Percentiles rank a stretch among this genome's conserved stretches.
Evolutionary conservation across 768 basidiomycete genomes (phyloP).

Genomic region (Mycena leptocephala): DNA sequence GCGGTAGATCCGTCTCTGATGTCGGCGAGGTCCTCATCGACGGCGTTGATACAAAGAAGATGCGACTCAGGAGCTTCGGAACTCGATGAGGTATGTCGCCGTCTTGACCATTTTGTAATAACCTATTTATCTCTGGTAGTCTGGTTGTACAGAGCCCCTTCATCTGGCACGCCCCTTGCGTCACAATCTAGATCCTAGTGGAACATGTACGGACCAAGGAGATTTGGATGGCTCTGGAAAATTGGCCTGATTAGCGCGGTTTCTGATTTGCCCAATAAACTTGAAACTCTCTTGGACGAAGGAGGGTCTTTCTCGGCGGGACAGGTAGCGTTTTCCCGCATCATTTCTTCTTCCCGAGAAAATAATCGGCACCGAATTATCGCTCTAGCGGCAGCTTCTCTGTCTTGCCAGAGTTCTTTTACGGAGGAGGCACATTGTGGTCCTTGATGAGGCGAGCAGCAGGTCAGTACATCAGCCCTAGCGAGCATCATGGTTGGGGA

Average conservation of each 20-base stretch:
- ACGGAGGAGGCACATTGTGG: not conserved
- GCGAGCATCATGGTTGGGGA: not conserved
- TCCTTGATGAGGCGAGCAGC: conserved; percentile 16
- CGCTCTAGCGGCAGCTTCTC: conserved; percentile 7
- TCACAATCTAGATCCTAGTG: conserved; percentile 7
- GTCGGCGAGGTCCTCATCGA: conserved; percentile 12
- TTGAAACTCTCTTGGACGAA: conserved; percentile 23
- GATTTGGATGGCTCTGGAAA: conserved; percentile 26
- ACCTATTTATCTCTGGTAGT: no score
- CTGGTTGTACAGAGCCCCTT: conserved; percentile 28
- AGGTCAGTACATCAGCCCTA: not conserved
- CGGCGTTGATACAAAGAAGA: conserved; percentile 17
- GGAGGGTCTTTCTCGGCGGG: conserved; percentile 9
- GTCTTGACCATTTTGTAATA: no score
- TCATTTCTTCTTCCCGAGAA: no score
- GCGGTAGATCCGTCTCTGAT: conserved; percentile 24
- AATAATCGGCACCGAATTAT: no score
- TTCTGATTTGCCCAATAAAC: conserved; percentile 17
- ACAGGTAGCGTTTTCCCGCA: conserved; percentile 10
- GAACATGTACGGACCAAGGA: not conserved
- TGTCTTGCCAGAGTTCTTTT: conserved; percentile 14
- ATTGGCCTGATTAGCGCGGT: conserved; percentile 14
- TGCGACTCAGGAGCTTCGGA: conserved; percentile 7
- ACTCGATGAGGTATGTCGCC: conserved; percentile 13
- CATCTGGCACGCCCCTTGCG: conserved; percentile 25